Base-by-base conservation (phyloP, 139 green algal genomes). In the Chlorella ohadii region DNA sequence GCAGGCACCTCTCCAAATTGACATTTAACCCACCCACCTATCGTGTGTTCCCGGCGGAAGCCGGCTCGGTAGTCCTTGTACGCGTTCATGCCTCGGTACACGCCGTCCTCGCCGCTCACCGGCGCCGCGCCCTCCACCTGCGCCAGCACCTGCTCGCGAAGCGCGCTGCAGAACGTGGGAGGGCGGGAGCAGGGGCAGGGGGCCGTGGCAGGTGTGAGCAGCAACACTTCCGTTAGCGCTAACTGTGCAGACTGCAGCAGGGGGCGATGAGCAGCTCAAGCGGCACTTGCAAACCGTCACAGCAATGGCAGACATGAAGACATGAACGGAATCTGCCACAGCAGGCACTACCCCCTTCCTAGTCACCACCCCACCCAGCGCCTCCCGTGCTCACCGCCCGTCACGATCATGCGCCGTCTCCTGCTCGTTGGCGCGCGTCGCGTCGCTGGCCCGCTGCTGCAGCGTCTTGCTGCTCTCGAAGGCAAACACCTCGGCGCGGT, bases 51-150 rank as follows among this genome's bases (percentile, higher is more conserved):
- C 0, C 89, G 72, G n/a, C 94, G 78, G 81, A 96, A 94, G 17
- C 91, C 94, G 68, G 92, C 86, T 3, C 87, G 88, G 88, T 94
- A 98, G 84, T 97, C 94, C 17, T 86, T 92, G 87, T 98, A 98
- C 31, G 73, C 81, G 72, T 92, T 94, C 86, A 96, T 91, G 72
- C 95, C 95, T 82, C 89, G 93, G 89, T 98, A 98, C 23, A 64
- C 80, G 27, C 88, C 86, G 67, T 93, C 92, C 83, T 79, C 80
- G 55, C 70, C 80, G 44, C 34, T 64, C 25, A 73, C 28, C 4
- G n/a, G 25, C 0, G 23, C 51, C 5, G 59, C 72, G 36, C 79
- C 75, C 5, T 70, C 79, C 51, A 82, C 89, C 71, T 93, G 84
- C 33, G 56, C 41, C 76, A 96, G 76, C 67, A 95, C 88, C 72